These are phyloP conservation scores for Stachybotrys elegans DNA, from an alignment of 2,329 filamentous ascomycete species.

Conservation along the genomic window DNA sequence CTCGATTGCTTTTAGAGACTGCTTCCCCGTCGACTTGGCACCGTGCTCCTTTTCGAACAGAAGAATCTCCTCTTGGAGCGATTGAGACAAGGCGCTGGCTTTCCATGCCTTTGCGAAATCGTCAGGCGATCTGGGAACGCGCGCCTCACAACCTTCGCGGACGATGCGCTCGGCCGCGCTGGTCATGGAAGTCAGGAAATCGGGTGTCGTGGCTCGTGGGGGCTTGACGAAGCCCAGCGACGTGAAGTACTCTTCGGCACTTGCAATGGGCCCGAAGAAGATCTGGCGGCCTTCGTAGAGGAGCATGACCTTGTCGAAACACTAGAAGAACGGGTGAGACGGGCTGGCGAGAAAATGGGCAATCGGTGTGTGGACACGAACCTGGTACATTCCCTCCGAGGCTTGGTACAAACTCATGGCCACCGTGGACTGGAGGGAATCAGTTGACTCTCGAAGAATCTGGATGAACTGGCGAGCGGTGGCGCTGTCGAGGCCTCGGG, in stretches of 20 bases:
- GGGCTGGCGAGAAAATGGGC: too few species aligned
- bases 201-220: conserved; percentile 61
- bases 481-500: conserved; percentile 54
- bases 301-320: conserved; percentile 55
- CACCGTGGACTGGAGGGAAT: conserved; percentile 39
- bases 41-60: conserved; percentile 46
- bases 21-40: not conserved
- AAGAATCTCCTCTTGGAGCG: conserved; percentile 50
- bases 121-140: conserved; percentile 53
- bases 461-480: conserved; percentile 59
- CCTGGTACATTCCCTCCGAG: conserved; percentile 46
- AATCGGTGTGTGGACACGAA: too few species aligned
- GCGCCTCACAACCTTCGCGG: conserved; percentile 50
- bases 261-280: conserved; percentile 55
- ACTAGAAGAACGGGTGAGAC: not conserved
- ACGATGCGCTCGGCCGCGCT: conserved; percentile 51
- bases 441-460: conserved; percentile 52
- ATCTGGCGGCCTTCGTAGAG: conserved; percentile 59
- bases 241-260: conserved; percentile 61
- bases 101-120: conserved; percentile 58
- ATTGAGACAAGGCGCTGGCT: conserved; percentile 45
- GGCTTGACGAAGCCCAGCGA: conserved; percentile 64
- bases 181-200: conserved; percentile 70
- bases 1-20: not conserved
- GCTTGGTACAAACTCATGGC: conserved; percentile 2